These are phyloP conservation scores for Umbilicus rupestris DNA, from an alignment of 164 flowering plant species.

Conservation along the genomic window DNA sequence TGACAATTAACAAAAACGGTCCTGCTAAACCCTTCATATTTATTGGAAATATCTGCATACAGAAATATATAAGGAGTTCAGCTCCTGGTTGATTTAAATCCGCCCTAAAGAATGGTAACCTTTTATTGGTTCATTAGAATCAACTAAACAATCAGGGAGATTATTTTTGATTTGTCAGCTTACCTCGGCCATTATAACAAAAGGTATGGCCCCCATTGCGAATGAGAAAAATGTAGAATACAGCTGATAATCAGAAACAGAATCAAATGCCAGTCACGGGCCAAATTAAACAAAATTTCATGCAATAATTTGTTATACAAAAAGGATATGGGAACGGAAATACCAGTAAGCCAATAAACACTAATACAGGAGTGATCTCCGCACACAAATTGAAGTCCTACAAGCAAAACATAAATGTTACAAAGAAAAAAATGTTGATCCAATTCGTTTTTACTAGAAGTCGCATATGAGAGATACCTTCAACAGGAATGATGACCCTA, in stretches of 20 bases:
- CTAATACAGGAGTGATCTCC: slow-evolving; percentile 4
- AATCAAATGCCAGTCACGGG: neutral
- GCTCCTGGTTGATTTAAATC: neutral
- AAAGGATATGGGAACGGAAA: neutral
- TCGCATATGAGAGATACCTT: slow-evolving; percentile 12
- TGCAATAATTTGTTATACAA: neutral
- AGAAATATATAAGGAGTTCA: neutral
- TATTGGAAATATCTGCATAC: slow-evolving; percentile 8
- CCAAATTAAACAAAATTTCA: neutral
- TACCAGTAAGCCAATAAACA: slow-evolving; percentile 10
- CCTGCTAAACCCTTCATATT: slow-evolving; percentile 8
- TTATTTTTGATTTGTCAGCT: neutral
- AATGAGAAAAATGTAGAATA: neutral
- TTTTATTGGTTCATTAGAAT: too few species aligned
- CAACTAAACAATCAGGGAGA: too few species aligned
- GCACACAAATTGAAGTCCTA: slow-evolving; percentile 3
- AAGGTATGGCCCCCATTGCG: slow-evolving; percentile 14
- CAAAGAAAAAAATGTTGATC: too few species aligned
- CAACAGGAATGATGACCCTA: slow-evolving; percentile 24
- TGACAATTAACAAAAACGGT: neutral
- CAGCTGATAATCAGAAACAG: neutral
- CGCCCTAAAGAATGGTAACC: too few species aligned
- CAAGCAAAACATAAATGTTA: neutral
- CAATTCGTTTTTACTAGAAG: neutral
- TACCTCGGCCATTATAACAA: slow-evolving; percentile 17